A percentile compares a stretch with the other conserved stretches of the same genome.
Evolutionary conservation across 2,329 filamentous ascomycete species (phyloP).

Genomic region (Blastomyces gilchristii): DNA sequence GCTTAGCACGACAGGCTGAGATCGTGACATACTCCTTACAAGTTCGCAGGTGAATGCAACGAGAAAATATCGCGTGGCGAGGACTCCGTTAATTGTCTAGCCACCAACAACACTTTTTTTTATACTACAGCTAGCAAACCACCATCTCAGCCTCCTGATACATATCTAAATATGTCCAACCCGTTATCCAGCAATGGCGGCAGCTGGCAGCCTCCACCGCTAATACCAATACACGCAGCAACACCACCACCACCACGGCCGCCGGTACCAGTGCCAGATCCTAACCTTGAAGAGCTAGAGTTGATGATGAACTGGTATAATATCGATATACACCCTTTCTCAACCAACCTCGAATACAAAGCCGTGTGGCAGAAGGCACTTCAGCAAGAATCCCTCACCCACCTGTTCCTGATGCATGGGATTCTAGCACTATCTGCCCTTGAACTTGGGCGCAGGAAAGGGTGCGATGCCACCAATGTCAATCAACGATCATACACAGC

Average conservation of each 20-base stretch:
- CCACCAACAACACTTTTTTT: not conserved
- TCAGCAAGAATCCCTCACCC: conserved; percentile 23
- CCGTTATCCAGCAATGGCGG: not conserved
- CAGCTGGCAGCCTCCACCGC: not conserved
- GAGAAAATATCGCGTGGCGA: not conserved
- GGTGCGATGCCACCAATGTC: conserved; percentile 10
- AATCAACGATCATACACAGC: conserved; percentile 16
- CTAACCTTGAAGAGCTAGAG: conserved; percentile 24
- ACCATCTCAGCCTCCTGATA: not conserved
- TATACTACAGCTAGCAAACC: not conserved
- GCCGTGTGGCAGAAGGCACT: conserved; percentile 25
- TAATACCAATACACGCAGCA: not conserved
- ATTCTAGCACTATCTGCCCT: conserved; percentile 29
- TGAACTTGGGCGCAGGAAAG: conserved; percentile 20
- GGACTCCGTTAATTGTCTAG: not conserved
- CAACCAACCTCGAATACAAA: conserved; percentile 19
- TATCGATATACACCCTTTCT: conserved; percentile 25
- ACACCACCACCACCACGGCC: not conserved
- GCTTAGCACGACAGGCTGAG: not conserved
- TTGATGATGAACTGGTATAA: conserved; percentile 30
- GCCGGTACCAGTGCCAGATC: not conserved
- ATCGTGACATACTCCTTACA: not conserved
- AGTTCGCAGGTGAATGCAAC: not conserved
- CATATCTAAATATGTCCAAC: not conserved
- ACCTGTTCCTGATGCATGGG: conserved; percentile 26